Evolutionary conservation across 495 filamentous ascomycete genomes (phyloP).

Genomic region (Astrothelium subdiscretum): DNA sequence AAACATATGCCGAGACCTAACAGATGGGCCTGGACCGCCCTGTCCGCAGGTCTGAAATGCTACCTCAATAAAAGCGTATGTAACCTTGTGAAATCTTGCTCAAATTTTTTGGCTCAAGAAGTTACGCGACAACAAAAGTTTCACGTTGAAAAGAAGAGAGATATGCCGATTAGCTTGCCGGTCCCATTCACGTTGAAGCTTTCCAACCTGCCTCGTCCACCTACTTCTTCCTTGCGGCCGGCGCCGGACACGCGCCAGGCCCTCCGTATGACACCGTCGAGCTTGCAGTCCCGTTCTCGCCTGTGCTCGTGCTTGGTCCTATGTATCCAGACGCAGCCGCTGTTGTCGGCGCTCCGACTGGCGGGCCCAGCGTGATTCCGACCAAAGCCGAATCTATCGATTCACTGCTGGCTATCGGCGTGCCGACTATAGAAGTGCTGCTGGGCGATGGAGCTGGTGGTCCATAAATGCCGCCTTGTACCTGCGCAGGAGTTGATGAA

Average conservation of each 20-base stretch:
- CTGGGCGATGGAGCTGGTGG: neutral
- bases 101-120: neutral
- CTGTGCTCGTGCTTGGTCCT: neutral
- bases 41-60: neutral
- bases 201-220: neutral
- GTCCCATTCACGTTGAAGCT: neutral
- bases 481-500: neutral
- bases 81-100: neutral
- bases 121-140: neutral
- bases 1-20: neutral
- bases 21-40: neutral
- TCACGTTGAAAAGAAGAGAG: no score
- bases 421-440: neutral
- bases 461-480: neutral
- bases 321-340: neutral
- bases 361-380: neutral
- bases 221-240: neutral
- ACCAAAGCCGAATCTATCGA: neutral
- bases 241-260: neutral
- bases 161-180: neutral
- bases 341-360: neutral
- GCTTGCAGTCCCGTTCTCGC: neutral
- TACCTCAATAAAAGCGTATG: neutral
- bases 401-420: neutral
- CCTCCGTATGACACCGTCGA: neutral